Percentiles rank a stretch among this genome's conserved stretches.
Conservation (phyloP, 2,329 filamentous ascomycete genomes). For the Hyphodiscus sp. region DNA sequence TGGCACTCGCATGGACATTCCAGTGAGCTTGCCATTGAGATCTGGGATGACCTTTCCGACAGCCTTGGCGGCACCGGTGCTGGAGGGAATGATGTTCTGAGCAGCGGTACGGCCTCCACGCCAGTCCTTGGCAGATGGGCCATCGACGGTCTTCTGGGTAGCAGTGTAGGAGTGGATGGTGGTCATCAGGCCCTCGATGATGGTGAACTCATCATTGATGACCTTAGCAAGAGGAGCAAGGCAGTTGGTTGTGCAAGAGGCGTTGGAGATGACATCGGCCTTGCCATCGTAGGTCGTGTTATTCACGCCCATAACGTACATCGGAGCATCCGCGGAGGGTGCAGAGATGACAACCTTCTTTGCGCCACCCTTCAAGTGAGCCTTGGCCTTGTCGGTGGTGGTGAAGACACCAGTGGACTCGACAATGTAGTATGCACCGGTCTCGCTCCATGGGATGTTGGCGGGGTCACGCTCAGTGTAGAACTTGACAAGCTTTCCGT, state of each 20-base stretch:
- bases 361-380: conserved; percentile 91
- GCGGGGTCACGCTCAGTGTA: conserved; percentile 88
- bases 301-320: conserved; percentile 99
- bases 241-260: conserved; percentile 99
- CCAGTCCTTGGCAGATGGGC: conserved; percentile 98
- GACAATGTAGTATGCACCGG: conserved; percentile 87
- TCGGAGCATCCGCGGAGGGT: conserved; percentile 90
- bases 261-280: conserved; percentile 94
- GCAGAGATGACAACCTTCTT: conserved; percentile 97
- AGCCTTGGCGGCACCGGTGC: conserved; percentile 98
- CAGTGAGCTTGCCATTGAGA: conserved; percentile 98
- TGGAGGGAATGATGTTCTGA: conserved; percentile 99
- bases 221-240: conserved; percentile 98
- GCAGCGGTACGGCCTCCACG: conserved; percentile 97
- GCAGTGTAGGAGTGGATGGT: conserved; percentile 99
- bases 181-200: conserved; percentile 99
- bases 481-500: conserved; percentile 94
- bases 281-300: conserved; percentile 86
- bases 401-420: conserved; percentile 99
- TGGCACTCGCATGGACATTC: conserved; percentile 99
- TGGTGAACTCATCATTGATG: conserved; percentile 95
- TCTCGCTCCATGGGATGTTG: conserved; percentile 82
- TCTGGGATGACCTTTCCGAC: conserved; percentile 99
- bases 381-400: conserved; percentile 90
- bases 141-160: conserved; percentile 99